Conservation (phyloP, 2,329 filamentous ascomycete species). For the Ustulina deusta region DNA sequence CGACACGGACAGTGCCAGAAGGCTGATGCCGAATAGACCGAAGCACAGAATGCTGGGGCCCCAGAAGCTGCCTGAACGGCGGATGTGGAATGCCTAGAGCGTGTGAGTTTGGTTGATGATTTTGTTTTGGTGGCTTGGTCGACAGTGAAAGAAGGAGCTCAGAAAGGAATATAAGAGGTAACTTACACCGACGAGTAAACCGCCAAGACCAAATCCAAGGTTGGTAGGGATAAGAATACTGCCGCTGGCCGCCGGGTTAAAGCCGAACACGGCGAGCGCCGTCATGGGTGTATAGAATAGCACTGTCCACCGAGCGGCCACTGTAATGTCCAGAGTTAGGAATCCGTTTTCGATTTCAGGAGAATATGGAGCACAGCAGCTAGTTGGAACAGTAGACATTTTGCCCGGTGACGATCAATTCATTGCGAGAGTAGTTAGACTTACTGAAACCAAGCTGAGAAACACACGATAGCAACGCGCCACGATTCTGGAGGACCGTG, state of each 20-base stretch:
- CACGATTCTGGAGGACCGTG: slow-evolving; percentile 74
- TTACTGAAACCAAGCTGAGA: slow-evolving; percentile 76
- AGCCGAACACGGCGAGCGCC: slow-evolving; percentile 79
- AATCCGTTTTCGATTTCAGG: not conserved
- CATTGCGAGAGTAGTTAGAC: not conserved
- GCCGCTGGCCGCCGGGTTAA: slow-evolving; percentile 76
- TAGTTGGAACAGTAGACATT: not conserved
- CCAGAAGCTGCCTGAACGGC: slow-evolving; percentile 79
- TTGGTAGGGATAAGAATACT: slow-evolving; percentile 86
- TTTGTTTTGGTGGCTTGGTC: not conserved
- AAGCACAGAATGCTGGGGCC: slow-evolving; percentile 70
- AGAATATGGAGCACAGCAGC: not conserved
- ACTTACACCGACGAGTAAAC: slow-evolving; percentile 72
- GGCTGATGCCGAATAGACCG: slow-evolving; percentile 69
- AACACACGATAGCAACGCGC: slow-evolving; percentile 78
- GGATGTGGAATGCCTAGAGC: slow-evolving; percentile 75
- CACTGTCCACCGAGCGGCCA: slow-evolving; percentile 84
- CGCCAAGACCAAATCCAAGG: slow-evolving; percentile 79
- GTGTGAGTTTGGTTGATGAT: slow-evolving; percentile 4
- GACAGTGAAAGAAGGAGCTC: not conserved
- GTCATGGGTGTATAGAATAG: slow-evolving; percentile 86
- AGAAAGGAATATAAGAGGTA: not conserved
- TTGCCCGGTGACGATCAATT: not conserved
- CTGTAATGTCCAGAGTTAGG: slow-evolving; percentile 22
- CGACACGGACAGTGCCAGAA: slow-evolving; percentile 67